A percentile compares a stretch with the other conserved stretches of the same genome.
phyloP scores from a whole-genome alignment of 441 rosid species.

The Gossypium davidsonii region DNA sequence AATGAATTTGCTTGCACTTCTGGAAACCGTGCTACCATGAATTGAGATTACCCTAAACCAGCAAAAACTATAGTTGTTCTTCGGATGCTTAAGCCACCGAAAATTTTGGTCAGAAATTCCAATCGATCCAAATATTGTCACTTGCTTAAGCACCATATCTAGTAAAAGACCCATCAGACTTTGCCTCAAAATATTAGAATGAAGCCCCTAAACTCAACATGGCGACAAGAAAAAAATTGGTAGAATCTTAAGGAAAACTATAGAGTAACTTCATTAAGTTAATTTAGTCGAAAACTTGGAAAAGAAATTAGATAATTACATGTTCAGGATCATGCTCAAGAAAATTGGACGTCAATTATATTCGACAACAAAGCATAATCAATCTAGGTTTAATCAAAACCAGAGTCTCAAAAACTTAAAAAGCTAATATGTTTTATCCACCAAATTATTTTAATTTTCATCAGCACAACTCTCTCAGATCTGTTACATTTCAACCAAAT shows the following conservation, averaged over 20 bases:
- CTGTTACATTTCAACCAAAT: background rate
- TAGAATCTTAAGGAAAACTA: background rate
- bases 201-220: background rate
- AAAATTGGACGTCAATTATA: background rate
- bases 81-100: background rate
- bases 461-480: background rate
- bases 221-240: background rate
- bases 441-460: background rate
- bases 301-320: background rate
- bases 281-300: background rate
- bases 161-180: background rate
- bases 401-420: background rate
- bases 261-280: background rate
- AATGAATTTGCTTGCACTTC: background rate
- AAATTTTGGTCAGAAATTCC: background rate
- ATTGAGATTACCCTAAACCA: background rate
- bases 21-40: background rate
- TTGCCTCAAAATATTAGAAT: background rate
- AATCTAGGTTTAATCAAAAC: background rate
- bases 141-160: background rate
- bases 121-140: background rate
- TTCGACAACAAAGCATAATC: background rate
- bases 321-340: background rate
- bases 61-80: background rate
- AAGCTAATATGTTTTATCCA: background rate